Evolutionary conservation across 176 grass and related monocot genomes (phyloP).

Genomic region (Avena sativa): DNA sequence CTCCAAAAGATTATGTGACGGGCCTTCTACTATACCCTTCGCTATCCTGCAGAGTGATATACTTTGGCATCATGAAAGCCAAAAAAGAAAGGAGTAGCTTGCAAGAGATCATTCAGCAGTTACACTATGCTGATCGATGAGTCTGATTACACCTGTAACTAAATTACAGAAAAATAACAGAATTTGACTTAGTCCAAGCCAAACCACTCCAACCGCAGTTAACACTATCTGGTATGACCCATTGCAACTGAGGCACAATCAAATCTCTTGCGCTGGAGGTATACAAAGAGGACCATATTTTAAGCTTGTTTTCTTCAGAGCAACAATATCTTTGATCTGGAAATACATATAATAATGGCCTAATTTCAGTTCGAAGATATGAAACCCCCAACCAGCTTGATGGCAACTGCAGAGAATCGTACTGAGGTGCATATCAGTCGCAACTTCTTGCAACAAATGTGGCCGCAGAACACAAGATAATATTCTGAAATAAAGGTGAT

Average conservation of each 20-base stretch:
- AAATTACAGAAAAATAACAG: not conserved
- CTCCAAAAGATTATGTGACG: slow-evolving; percentile 74
- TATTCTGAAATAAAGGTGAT: not conserved
- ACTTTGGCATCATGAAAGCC: not conserved
- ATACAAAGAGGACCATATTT: not conserved
- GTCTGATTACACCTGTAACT: not conserved
- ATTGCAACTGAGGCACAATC: not conserved
- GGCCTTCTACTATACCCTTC: slow-evolving; percentile 71
- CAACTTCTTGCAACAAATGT: not conserved
- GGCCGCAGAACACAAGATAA: not conserved
- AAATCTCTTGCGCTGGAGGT: not conserved
- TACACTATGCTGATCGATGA: not conserved
- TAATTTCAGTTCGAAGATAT: not conserved
- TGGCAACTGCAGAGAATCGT: not conserved
- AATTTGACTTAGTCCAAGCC: not conserved
- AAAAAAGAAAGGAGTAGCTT: not conserved
- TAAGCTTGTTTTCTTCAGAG: not conserved
- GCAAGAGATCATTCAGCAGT: not conserved
- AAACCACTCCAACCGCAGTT: not conserved
- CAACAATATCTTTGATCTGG: not conserved
- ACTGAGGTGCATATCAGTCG: not conserved
- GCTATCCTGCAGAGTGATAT: slow-evolving; percentile 54
- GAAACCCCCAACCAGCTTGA: not conserved
- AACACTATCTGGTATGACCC: not conserved
- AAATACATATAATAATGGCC: not conserved